phyloP scores from a whole-genome alignment of 345 rosid genomes.

The Eucalyptus viminalis region DNA sequence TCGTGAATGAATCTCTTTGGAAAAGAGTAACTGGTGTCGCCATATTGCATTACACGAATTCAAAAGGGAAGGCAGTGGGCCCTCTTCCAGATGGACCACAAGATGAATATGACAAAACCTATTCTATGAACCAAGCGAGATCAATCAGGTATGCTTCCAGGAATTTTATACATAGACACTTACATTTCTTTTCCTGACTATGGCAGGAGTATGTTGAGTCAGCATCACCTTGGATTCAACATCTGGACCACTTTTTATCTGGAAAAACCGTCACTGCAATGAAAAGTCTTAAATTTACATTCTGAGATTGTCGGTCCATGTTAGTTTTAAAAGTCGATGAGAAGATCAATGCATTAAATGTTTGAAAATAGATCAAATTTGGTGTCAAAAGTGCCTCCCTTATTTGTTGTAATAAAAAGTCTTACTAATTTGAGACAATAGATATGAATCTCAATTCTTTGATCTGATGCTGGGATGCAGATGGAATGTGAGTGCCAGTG shows the following conservation, averaged over 20 bases:
- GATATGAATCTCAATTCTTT: too few relatives aligned
- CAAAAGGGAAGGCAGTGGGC: constrained; percentile 88
- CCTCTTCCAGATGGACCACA: constrained; percentile 78
- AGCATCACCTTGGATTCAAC: not conserved
- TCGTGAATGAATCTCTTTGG: constrained; percentile 85
- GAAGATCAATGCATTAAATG: not conserved
- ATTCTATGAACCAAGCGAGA: constrained; percentile 99
- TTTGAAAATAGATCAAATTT: not conserved
- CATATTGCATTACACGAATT: constrained; percentile 80
- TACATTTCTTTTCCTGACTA: not conserved
- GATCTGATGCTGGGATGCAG: too few relatives aligned
- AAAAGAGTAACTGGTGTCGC: constrained; percentile 94
- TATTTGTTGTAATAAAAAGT: not conserved
- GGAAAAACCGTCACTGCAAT: not conserved
- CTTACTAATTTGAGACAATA: too few relatives aligned
- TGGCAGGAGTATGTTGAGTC: not conserved
- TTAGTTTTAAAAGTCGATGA: not conserved
- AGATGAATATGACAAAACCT: constrained; percentile 83
- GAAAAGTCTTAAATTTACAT: not conserved
- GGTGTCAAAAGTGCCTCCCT: not conserved
- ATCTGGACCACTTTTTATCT: not conserved
- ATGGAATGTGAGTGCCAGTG: too few relatives aligned
- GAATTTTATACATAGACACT: not conserved
- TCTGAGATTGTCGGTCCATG: not conserved
- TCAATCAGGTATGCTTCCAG: constrained; percentile 67